Evolutionary conservation across 2,329 filamentous ascomycete species (phyloP).

Genomic region (Dactylonectria macrodidyma): DNA sequence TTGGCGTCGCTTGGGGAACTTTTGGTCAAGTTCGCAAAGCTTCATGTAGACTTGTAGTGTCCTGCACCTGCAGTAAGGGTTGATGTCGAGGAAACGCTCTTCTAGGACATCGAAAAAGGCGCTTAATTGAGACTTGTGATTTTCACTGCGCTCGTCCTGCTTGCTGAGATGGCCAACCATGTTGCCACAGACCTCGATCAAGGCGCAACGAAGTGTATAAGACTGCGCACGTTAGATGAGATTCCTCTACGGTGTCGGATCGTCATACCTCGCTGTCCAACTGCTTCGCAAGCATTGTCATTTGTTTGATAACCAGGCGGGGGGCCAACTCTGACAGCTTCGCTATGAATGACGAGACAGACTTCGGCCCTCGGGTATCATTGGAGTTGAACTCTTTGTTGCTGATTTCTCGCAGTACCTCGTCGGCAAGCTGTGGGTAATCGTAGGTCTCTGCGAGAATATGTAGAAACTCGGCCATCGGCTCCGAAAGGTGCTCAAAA

Average conservation of each 20-base stretch:
- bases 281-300: slow-evolving; percentile 94
- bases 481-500: slow-evolving; percentile 98
- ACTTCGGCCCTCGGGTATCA: slow-evolving; percentile 95
- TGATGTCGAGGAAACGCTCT: slow-evolving; percentile 95
- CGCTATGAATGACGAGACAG: slow-evolving; percentile 92
- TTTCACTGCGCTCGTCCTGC: slow-evolving; percentile 91
- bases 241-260: accelerated
- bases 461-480: slow-evolving; percentile 98
- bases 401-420: slow-evolving; percentile 92
- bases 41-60: slow-evolving; percentile 94
- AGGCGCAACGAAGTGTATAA: slow-evolving; percentile 91
- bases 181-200: slow-evolving; percentile 98
- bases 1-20: slow-evolving; percentile 93
- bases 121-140: slow-evolving; percentile 94
- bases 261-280: slow-evolving; percentile 88
- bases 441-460: slow-evolving; percentile 98
- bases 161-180: slow-evolving; percentile 92
- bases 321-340: slow-evolving; percentile 95
- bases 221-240: slow-evolving; percentile 68
- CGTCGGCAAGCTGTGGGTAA: slow-evolving; percentile 94
- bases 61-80: slow-evolving; percentile 94
- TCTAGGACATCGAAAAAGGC: slow-evolving; percentile 98
- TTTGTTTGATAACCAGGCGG: slow-evolving; percentile 95
- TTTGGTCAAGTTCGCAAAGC: slow-evolving; percentile 94
- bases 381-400: slow-evolving; percentile 99